Conservation (phyloP, 331 rosid genomes). For the Acacia concinna region DNA sequence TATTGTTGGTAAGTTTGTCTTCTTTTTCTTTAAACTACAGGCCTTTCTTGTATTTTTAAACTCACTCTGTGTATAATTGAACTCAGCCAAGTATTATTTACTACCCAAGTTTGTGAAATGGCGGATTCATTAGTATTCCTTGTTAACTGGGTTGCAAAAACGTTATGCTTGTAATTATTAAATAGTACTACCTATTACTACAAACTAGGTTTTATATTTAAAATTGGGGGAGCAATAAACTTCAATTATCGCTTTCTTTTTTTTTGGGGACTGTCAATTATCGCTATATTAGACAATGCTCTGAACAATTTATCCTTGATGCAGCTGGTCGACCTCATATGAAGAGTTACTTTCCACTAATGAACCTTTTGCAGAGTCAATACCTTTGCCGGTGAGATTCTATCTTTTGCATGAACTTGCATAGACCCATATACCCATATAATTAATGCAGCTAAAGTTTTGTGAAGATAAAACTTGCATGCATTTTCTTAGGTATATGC, state of each 20-base stretch:
- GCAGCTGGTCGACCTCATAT: constrained; percentile 92
- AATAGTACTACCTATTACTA: not conserved
- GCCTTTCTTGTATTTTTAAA: not conserved
- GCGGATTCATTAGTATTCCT: not conserved
- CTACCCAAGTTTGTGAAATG: not conserved
- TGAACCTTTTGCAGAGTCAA: constrained; percentile 79
- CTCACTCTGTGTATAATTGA: too few relatives aligned
- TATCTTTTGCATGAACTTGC: constrained; percentile 20
- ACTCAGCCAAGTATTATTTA: not conserved
- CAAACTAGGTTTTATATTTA: too few relatives aligned
- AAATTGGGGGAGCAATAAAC: not conserved
- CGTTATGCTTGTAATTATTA: constrained; percentile 4
- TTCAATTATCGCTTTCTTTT: not conserved
- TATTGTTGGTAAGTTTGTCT: not conserved
- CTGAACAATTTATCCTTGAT: constrained; percentile 33
- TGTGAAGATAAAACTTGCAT: not conserved
- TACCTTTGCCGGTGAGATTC: constrained; percentile 78
- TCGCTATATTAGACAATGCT: constrained; percentile 3
- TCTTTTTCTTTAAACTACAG: not conserved
- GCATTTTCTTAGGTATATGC: not conserved
- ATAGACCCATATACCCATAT: not conserved
- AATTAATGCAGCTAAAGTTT: not conserved
- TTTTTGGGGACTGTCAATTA: too few relatives aligned
- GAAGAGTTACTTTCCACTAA: constrained; percentile 73
- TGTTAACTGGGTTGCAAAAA: not conserved